Percentiles rank a stretch among this genome's conserved stretches.
Conservation (phyloP, 2,329 filamentous ascomycete species). For the Blumeriella jaapii region DNA sequence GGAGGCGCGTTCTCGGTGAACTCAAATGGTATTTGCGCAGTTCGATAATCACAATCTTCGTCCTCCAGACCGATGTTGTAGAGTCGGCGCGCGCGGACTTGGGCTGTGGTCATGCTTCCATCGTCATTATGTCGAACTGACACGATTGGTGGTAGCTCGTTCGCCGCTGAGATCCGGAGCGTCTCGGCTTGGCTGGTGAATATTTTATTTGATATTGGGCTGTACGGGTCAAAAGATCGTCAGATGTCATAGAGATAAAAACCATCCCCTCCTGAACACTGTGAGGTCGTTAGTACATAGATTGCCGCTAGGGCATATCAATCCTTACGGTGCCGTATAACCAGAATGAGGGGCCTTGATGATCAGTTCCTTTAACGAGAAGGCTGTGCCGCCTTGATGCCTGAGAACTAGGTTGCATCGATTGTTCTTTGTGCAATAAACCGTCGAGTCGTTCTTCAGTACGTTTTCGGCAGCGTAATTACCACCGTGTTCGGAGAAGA, state of each 20-base stretch:
- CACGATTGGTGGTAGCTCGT: slow-evolving; percentile 31
- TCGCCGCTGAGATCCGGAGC: slow-evolving; percentile 20
- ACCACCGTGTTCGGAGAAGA: slow-evolving; percentile 46
- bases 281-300: slow-evolving; percentile 14
- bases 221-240: slow-evolving; percentile 63
- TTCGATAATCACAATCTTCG: slow-evolving; percentile 32
- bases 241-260: slow-evolving; percentile 76
- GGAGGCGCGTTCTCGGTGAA: slow-evolving; percentile 37
- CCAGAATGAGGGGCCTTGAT: slow-evolving; percentile 74
- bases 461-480: slow-evolving; percentile 67
- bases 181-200: slow-evolving; percentile 18
- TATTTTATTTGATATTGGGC: slow-evolving; percentile 67
- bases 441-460: slow-evolving; percentile 66
- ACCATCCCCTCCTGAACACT: slow-evolving; percentile 87
- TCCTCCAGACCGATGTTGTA: slow-evolving; percentile 32
- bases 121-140: slow-evolving; percentile 44
- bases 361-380: slow-evolving; percentile 73
- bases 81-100: slow-evolving; percentile 34
- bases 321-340: slow-evolving; percentile 74
- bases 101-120: slow-evolving; percentile 34
- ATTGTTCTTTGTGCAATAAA: slow-evolving; percentile 84
- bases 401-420: slow-evolving; percentile 77
- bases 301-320: not conserved
- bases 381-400: slow-evolving; percentile 70
- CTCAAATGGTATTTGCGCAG: slow-evolving; percentile 45